Evolutionary conservation across 352 stramenopile species (phyloP).

Genomic region (Globisporangium cylindrosporum): DNA sequence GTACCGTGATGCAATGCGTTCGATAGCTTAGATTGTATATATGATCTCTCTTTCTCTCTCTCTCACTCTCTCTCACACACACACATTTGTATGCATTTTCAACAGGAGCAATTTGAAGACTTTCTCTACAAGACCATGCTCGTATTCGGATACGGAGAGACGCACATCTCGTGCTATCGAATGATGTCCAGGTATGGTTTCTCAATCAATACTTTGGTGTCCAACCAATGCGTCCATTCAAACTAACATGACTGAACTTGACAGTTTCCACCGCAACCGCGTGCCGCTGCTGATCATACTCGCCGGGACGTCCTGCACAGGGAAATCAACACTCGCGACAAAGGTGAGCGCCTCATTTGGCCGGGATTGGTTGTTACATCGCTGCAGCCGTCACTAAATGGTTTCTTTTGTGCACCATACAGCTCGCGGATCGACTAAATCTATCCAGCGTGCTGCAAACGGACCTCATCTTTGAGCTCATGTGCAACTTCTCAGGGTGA

Average conservation of each 20-base stretch:
- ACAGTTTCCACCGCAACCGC: slow-evolving; percentile 80
- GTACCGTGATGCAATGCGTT: slow-evolving; percentile 16
- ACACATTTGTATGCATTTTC: not conserved
- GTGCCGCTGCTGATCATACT: slow-evolving; percentile 84
- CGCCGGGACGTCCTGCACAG: slow-evolving; percentile 76
- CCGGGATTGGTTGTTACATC: not conserved
- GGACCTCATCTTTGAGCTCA: slow-evolving; percentile 87
- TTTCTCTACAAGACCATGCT: slow-evolving; percentile 91
- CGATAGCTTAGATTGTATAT: not conserved
- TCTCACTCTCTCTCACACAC: not conserved
- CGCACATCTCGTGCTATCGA: slow-evolving; percentile 80
- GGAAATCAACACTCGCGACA: slow-evolving; percentile 86
- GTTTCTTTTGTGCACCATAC: not conserved
- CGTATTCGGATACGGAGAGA: slow-evolving; percentile 84
- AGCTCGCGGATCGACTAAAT: slow-evolving; percentile 85
- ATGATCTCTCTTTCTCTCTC: not conserved
- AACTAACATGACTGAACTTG: not conserved
- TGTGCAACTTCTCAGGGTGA: slow-evolving; percentile 89
- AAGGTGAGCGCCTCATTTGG: slow-evolving; percentile 39
- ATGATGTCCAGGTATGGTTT: slow-evolving; percentile 82
- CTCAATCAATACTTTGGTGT: not conserved
- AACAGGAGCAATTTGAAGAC: slow-evolving; percentile 85
- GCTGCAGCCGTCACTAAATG: not conserved
- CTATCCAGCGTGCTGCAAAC: slow-evolving; percentile 85
- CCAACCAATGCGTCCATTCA: not conserved